These are phyloP conservation scores for Pulveroboletus sp. DNA, from an alignment of 768 basidiomycete species.

Conservation along the genomic window DNA sequence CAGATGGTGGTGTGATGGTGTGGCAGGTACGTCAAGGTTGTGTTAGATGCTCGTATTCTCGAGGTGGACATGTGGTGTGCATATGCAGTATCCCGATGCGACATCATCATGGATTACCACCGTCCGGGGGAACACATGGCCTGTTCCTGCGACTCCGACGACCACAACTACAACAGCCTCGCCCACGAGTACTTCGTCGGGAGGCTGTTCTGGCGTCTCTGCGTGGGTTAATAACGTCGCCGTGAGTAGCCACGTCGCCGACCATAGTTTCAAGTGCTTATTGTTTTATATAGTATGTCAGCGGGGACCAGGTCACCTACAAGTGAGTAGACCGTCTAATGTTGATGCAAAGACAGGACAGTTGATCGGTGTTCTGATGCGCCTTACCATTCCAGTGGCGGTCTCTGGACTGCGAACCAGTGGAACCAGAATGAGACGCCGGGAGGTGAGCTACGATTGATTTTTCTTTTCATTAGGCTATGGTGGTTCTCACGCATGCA, in stretches of 20 bases:
- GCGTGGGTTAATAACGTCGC: constrained; percentile 38
- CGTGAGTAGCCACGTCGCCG: constrained; percentile 25
- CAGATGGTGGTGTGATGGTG: constrained; percentile 39
- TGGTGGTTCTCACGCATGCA: not conserved
- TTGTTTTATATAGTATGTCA: constrained; percentile 4
- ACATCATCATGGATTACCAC: constrained; percentile 36
- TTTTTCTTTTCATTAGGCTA: not conserved
- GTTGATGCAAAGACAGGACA: too few relatives aligned
- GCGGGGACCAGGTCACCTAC: constrained; percentile 39
- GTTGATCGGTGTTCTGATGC: not conserved
- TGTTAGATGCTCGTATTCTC: too few relatives aligned
- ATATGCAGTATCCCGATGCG: constrained; percentile 34
- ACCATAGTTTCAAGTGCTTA: not conserved
- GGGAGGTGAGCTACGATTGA: constrained; percentile 17
- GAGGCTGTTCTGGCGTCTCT: constrained; percentile 38
- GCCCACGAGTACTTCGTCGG: constrained; percentile 12
- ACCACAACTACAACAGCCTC: not conserved
- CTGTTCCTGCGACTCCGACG: constrained; percentile 14
- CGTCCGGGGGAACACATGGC: constrained; percentile 37
- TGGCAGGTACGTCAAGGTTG: constrained; percentile 34
- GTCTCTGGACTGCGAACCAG: constrained; percentile 46
- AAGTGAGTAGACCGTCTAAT: constrained; percentile 24
- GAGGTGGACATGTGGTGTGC: not conserved
- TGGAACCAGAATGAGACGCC: constrained; percentile 41
- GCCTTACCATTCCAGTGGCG: constrained; percentile 29